These are phyloP conservation scores for Phytophthora idaei DNA, from an alignment of 352 stramenopile species.

Conservation along the genomic window DNA sequence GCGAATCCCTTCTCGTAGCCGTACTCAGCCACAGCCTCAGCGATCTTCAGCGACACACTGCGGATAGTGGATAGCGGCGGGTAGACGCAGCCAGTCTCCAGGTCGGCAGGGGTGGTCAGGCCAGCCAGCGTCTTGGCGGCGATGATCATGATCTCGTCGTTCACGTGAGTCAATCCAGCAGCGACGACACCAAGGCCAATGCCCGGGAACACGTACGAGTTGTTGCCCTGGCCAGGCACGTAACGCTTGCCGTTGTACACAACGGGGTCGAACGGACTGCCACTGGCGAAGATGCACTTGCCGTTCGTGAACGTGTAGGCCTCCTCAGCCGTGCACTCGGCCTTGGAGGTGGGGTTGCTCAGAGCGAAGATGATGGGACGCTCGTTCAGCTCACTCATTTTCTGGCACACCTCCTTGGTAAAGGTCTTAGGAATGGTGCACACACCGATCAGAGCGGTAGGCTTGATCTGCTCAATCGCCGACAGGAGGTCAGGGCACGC, in stretches of 20 bases:
- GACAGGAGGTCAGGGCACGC: slow-evolving; percentile 71
- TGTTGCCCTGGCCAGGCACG: slow-evolving; percentile 93
- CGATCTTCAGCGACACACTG: slow-evolving; percentile 93
- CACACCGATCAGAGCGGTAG: slow-evolving; percentile 95
- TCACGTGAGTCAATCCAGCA: slow-evolving; percentile 73
- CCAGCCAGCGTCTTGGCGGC: slow-evolving; percentile 74
- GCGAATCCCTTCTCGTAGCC: slow-evolving; percentile 67
- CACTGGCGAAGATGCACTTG: slow-evolving; percentile 95
- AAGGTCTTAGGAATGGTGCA: slow-evolving; percentile 93
- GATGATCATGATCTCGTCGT: slow-evolving; percentile 87
- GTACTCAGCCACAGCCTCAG: slow-evolving; percentile 90
- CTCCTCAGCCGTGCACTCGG: slow-evolving; percentile 97
- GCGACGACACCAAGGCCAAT: slow-evolving; percentile 94
- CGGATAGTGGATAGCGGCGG: slow-evolving; percentile 92
- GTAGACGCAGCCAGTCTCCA: slow-evolving; percentile 94
- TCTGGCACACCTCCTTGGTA: slow-evolving; percentile 84
- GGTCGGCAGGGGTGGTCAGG: slow-evolving; percentile 87
- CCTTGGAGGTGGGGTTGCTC: slow-evolving; percentile 96
- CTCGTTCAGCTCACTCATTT: slow-evolving; percentile 89
- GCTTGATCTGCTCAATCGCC: slow-evolving; percentile 87
- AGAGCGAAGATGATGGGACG: slow-evolving; percentile 97
- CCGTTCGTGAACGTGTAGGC: slow-evolving; percentile 97
- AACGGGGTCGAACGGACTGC: slow-evolving; percentile 95
- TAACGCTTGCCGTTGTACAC: slow-evolving; percentile 86
- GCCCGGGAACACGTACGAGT: slow-evolving; percentile 98